phyloP scores from a whole-genome alignment of 2,329 filamentous ascomycete species.

The Colletotrichum cereale region DNA sequence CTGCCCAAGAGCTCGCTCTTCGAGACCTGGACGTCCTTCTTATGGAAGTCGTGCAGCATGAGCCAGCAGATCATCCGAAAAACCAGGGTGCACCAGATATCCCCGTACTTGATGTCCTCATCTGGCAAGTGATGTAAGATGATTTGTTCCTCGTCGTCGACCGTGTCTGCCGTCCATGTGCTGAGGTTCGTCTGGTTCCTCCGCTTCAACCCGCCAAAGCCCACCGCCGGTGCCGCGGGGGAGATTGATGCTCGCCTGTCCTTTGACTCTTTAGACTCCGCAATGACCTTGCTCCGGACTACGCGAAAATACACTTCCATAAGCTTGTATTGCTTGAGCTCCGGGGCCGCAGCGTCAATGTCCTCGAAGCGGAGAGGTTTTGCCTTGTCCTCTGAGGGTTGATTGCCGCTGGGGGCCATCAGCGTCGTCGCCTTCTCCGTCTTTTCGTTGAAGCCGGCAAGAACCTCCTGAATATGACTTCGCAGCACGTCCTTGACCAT shows the following conservation, averaged over 20 bases:
- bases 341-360: conserved; percentile 60
- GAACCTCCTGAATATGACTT: conserved; percentile 62
- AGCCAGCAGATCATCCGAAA: conserved; percentile 72
- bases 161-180: conserved; percentile 10
- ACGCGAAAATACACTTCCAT: conserved; percentile 65
- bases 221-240: background rate
- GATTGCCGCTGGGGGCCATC: conserved; percentile 1
- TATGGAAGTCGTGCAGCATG: conserved; percentile 68
- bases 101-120: conserved; percentile 46
- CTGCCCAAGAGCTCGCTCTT: conserved; percentile 67
- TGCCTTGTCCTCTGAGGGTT: conserved; percentile 22
- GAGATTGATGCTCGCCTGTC: conserved; percentile 42
- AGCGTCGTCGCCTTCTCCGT: conserved; percentile 11
- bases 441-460: conserved; percentile 58
- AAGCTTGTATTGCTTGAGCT: conserved; percentile 63
- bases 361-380: conserved; percentile 54
- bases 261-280: conserved; percentile 48
- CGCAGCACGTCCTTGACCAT: conserved; percentile 61
- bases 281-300: conserved; percentile 57
- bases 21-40: conserved; percentile 63
- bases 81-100: conserved; percentile 67
- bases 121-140: background rate
- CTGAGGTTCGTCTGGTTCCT: conserved; percentile 11
- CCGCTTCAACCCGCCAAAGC: conserved; percentile 7
- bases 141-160: conserved; percentile 14